Base-by-base conservation (phyloP, 2,329 filamentous ascomycete species). In the Colletotrichum chrysophilum region DNA sequence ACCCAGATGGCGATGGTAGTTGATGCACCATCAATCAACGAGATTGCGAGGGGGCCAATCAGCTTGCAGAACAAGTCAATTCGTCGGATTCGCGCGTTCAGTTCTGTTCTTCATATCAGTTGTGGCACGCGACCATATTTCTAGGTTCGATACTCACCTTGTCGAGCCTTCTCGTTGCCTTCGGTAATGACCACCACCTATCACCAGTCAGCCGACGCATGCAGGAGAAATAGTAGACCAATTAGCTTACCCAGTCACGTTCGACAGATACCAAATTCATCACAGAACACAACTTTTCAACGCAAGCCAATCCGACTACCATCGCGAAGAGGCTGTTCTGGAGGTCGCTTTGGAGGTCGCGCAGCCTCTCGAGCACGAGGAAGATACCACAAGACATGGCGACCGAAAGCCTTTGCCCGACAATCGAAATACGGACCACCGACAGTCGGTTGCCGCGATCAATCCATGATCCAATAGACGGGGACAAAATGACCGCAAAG, bases 11-110 rank as follows among this genome's bases (percentile, higher is more conserved):
- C 90, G 1, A 85, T 70, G 6, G 76, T 78, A 0, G 86, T 87
- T 0, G 89, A 91, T 0, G 79, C 84, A 0, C 83, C 85, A 32
- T 88, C 87, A 2, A 91, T 79, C 0, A 89, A 77, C 0, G 90
- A 86, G 18, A 92, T 88, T 4, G 85, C 81, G 6, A 92, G 80
- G 0, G 91, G 91, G 0, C 87, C 90, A 5, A 88, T 75, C 4
- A 92, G 84, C 79, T 92, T 92, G 84, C 90, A 91, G 61, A 89
- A 83, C 7, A 92, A 83, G 77, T 92, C 91, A 69, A 92, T 91
- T 8, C 91, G 86, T 6, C 90, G 86, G 87, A 92, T 91, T 10
- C 83, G 84, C 7, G 89, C 87, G 76, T 91, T 91, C 52, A 91
- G 79, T 9, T 82, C 55, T 79, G 76, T 8, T 3, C n/a, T 26